A percentile compares a stretch with the other conserved stretches of the same genome.
Conservation (phyloP, 106 monocot genomes). For the Dendrobium catenatum region DNA sequence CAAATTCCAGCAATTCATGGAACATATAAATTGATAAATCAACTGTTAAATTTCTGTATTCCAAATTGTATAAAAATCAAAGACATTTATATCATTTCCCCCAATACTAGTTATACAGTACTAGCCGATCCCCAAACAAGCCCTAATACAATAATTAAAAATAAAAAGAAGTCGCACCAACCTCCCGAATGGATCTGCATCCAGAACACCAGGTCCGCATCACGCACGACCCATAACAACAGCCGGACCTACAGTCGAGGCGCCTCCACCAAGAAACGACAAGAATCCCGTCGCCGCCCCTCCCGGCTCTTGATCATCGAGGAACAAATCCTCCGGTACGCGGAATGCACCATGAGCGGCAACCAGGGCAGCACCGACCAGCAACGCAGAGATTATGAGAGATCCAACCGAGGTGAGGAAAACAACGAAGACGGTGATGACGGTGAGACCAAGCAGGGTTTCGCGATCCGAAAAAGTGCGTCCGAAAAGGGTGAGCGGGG, state of each 20-base stretch:
- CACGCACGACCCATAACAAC: neutral
- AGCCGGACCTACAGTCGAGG: constrained; percentile 3
- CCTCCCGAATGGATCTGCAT: neutral
- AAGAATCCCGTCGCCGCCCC: constrained; percentile 24
- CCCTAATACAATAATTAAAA: neutral
- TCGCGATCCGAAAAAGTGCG: constrained; percentile 29
- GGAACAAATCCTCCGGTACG: constrained; percentile 40
- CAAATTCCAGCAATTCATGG: neutral
- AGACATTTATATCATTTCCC: neutral
- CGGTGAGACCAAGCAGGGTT: constrained; percentile 22
- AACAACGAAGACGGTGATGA: constrained; percentile 26
- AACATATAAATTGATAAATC: neutral
- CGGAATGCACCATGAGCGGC: constrained; percentile 36
- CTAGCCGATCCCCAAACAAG: neutral
- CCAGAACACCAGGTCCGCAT: neutral
- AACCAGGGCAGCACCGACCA: constrained; percentile 25
- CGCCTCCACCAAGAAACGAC: constrained; percentile 29
- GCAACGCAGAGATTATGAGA: constrained; percentile 27
- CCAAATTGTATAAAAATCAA: neutral
- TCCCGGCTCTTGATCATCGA: constrained; percentile 27
- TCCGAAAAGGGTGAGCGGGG: constrained; percentile 29
- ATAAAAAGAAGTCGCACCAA: neutral
- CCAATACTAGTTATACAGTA: neutral
- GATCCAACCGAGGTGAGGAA: constrained; percentile 44
- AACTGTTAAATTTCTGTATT: neutral